These are phyloP conservation scores for Achaetomiella virescens DNA, from an alignment of 495 filamentous ascomycete genomes.

Conservation along the genomic window DNA sequence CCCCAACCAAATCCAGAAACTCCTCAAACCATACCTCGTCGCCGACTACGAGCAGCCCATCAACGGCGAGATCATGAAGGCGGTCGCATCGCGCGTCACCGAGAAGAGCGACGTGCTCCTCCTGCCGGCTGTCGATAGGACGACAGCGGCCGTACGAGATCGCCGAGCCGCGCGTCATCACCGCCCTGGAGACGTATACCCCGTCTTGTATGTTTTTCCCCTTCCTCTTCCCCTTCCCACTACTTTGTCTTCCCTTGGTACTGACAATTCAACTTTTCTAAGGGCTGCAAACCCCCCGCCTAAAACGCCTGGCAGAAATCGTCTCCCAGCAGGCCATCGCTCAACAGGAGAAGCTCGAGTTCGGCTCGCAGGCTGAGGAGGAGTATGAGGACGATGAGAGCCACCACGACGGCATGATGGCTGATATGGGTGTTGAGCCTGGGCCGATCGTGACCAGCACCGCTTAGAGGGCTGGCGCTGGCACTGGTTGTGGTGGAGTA, in stretches of 20 bases:
- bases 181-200: slow-evolving; percentile 94
- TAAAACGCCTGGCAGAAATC: slow-evolving; percentile 94
- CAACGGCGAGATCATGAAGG: slow-evolving; percentile 99
- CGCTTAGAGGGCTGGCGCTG: slow-evolving; percentile 22
- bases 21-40: slow-evolving; percentile 96
- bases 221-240: neutral
- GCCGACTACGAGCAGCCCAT: slow-evolving; percentile 99
- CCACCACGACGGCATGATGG: slow-evolving; percentile 30
- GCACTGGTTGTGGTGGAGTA: neutral
- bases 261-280: slow-evolving; percentile 9
- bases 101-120: slow-evolving; percentile 97
- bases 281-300: slow-evolving; percentile 92
- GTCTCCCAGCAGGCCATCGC: slow-evolving; percentile 92
- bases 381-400: slow-evolving; percentile 33
- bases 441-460: slow-evolving; percentile 19
- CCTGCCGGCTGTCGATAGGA: slow-evolving; percentile 93
- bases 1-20: slow-evolving; percentile 97
- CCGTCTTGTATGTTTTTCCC: slow-evolving; percentile 67
- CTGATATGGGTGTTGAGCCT: slow-evolving; percentile 39
- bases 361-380: slow-evolving; percentile 30
- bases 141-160: slow-evolving; percentile 98
- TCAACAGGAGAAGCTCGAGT: slow-evolving; percentile 80
- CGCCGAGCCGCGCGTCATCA: slow-evolving; percentile 91
- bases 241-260: no score
- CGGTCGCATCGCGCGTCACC: slow-evolving; percentile 91